Base-by-base conservation (phyloP, 176 grass and related monocot genomes). In the Pontederia paniculata region DNA sequence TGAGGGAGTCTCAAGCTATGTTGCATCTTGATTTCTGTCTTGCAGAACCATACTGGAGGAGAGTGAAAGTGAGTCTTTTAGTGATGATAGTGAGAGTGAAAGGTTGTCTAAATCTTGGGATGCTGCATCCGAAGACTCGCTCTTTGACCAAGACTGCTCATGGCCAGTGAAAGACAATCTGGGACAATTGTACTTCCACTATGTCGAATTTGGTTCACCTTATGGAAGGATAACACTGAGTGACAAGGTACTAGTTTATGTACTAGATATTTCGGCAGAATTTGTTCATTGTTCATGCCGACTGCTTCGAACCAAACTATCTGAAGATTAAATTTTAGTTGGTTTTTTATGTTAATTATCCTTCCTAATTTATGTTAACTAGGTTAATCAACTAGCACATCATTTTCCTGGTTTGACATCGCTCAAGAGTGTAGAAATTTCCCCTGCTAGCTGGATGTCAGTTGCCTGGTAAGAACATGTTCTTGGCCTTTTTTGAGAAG, bases 371-470 rank as follows among this genome's bases (percentile, higher is more conserved):
- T 41, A 5, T 60, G 22, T 10, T 28, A 4, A 17, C 10, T 58
- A 83, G 81, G 81, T 84, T 42, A 63, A 57, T 51, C 81, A 79
- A 50, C 68, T 85, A 44, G 70, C 78, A 23, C 58, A 65, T 45
- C 68, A 70, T 71, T 52, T 79, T 69, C 81, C 78, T 3, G 73
- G 62, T 48, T 56, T 90, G 63, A 60, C 44, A 50, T 75, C 75
- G 0, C 74, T 93, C 1, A 86, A 53, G 23, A 86, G 83, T 59
- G 73, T 76, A 0, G 73, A 93, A 45, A 61, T 93, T 51, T 93
- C 88, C 14, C 88, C 88, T 42, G 80, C 79, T 8, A 93, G 79
- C 47, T 93, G 88, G 88, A 77, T 93, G 52, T 83, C 79, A 5
- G 76, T 93, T 50, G 88, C 88, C 21, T 93, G 88, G 88, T 85